Evolutionary conservation across 106 monocot species (phyloP).

Genomic region (Dendrobium nobile): DNA sequence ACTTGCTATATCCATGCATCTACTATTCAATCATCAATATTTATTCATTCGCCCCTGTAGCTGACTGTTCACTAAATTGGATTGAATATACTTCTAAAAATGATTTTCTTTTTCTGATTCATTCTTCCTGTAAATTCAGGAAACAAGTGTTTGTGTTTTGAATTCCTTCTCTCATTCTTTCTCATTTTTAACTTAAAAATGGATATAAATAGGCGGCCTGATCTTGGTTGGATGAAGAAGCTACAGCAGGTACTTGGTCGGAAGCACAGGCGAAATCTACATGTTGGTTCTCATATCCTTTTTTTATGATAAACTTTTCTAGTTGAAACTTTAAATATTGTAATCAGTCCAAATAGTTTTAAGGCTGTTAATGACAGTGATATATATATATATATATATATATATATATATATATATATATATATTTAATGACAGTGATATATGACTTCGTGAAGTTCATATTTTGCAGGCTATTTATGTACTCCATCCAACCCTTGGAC

Average conservation of each 20-base stretch:
- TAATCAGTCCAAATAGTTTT: not conserved
- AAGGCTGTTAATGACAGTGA: not conserved
- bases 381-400: too few species aligned
- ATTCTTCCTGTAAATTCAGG: too few species aligned
- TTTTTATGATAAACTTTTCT: not conserved
- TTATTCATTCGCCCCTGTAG: not conserved
- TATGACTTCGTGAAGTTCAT: not conserved
- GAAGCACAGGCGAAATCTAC: slow-evolving; percentile 86
- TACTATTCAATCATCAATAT: too few species aligned
- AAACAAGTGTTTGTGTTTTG: not conserved
- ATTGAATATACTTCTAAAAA: not conserved
- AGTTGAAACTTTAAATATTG: not conserved
- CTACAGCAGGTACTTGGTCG: slow-evolving; percentile 91
- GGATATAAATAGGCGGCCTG: slow-evolving; percentile 57
- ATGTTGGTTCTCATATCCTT: slow-evolving; percentile 36
- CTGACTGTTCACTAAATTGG: not conserved
- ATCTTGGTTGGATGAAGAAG: slow-evolving; percentile 96
- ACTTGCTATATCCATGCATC: too few species aligned
- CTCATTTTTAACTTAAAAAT: not conserved
- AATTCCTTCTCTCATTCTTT: not conserved
- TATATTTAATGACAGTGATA: not conserved
- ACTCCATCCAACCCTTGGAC: slow-evolving; percentile 89
- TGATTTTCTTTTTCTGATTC: too few species aligned
- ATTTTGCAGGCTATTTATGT: slow-evolving; percentile 80
- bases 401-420: too few species aligned